Conservation (phyloP, 1,284 basidiomycete genomes). For the Apiotrichum sp. region DNA sequence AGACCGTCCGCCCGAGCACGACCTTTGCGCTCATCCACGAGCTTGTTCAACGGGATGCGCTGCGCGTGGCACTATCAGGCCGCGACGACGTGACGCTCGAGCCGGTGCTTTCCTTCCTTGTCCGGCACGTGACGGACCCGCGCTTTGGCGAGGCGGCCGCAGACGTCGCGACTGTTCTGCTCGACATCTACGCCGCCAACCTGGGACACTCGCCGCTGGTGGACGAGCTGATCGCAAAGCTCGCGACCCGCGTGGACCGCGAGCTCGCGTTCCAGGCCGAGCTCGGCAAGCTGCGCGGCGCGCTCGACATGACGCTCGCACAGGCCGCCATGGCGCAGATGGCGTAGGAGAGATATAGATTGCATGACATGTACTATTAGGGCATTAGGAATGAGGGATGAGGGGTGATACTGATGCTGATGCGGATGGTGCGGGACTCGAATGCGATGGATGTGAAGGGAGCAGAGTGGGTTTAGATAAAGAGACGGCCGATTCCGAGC, state of each 20-base stretch:
- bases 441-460: too few species aligned
- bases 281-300: conserved; percentile 74
- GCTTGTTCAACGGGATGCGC: conserved; percentile 83
- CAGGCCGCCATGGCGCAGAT: conserved; percentile 31
- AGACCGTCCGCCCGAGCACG: conserved; percentile 65
- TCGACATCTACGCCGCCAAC: conserved; percentile 87
- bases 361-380: conserved; percentile 5
- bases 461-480: conserved; percentile 1
- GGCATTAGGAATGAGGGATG: background rate
- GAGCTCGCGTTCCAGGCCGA: conserved; percentile 91
- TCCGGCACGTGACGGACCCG: conserved; percentile 82
- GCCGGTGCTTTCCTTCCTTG: conserved; percentile 76
- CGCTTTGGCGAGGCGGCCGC: conserved; percentile 84
- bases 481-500: conserved; percentile 3
- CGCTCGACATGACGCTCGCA: conserved; percentile 86
- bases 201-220: conserved; percentile 90
- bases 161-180: conserved; percentile 72
- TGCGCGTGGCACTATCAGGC: conserved; percentile 77
- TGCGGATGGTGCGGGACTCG: too few species aligned
- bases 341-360: background rate
- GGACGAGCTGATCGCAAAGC: conserved; percentile 74
- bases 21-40: conserved; percentile 91
- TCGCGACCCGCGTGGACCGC: conserved; percentile 73
- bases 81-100: conserved; percentile 92
- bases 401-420: too few species aligned